phyloP scores from a whole-genome alignment of 768 basidiomycete species.

The Ephemerocybe angulata region DNA sequence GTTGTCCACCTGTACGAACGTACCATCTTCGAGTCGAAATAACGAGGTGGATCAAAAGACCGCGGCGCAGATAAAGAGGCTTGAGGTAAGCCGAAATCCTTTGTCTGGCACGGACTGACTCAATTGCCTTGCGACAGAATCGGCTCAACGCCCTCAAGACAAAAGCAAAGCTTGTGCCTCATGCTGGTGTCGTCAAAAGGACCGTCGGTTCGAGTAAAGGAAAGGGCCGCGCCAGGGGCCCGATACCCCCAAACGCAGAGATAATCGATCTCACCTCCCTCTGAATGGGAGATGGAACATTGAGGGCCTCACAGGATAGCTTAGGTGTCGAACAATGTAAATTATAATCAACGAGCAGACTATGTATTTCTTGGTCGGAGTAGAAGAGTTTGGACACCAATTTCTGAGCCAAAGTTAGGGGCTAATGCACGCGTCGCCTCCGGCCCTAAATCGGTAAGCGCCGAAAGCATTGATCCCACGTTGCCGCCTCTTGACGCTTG shows the following conservation, averaged over 20 bases:
- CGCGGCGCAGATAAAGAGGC: neutral
- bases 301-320: too few species aligned
- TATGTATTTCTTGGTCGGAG: too few species aligned
- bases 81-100: neutral
- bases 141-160: neutral
- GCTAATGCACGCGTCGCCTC: too few species aligned
- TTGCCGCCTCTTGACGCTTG: too few species aligned
- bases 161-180: neutral
- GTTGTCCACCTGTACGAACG: conserved; percentile 12
- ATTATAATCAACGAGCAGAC: too few species aligned
- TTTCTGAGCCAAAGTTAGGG: too few species aligned
- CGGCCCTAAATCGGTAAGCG: too few species aligned
- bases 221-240: neutral
- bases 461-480: too few species aligned
- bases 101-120: neutral
- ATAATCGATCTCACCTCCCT: neutral
- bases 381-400: too few species aligned
- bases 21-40: neutral
- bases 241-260: neutral
- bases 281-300: neutral
- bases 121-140: neutral
- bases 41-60: neutral
- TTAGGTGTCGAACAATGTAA: too few species aligned
- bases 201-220: neutral
- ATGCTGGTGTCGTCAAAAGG: neutral